Percentiles rank a stretch among this genome's conserved stretches.
phyloP scores from a whole-genome alignment of 441 rosid species.

The Melastoma candidum region DNA sequence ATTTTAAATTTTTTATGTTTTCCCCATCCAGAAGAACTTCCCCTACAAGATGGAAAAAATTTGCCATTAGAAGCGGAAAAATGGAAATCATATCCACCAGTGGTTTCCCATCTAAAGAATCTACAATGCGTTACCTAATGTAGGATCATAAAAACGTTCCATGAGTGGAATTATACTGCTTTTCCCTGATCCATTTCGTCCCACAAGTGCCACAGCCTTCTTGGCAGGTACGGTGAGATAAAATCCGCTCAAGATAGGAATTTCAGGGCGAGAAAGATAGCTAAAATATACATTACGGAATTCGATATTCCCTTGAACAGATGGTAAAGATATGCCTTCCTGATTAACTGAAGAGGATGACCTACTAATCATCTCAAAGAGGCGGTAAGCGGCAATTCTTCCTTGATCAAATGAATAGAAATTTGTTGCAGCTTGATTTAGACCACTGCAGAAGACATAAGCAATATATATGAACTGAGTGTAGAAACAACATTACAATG shows the following conservation, averaged over 20 bases:
- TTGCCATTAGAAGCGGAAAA: neutral
- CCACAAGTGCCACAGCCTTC: slow-evolving; percentile 96
- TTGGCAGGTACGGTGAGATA: slow-evolving; percentile 96
- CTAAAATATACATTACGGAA: slow-evolving; percentile 97
- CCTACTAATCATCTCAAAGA: slow-evolving; percentile 96
- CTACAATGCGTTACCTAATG: slow-evolving; percentile 47
- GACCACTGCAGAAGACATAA: slow-evolving; percentile 51
- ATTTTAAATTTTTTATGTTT: slow-evolving; percentile 76
- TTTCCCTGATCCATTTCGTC: slow-evolving; percentile 98
- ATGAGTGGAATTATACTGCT: slow-evolving; percentile 95
- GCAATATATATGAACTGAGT: slow-evolving; percentile 12
- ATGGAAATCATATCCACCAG: slow-evolving; percentile 15
- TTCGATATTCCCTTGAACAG: slow-evolving; percentile 90
- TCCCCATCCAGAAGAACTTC: slow-evolving; percentile 98
- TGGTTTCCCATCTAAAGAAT: neutral
- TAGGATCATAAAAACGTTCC: slow-evolving; percentile 99
- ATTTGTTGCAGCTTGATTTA: slow-evolving; percentile 98
- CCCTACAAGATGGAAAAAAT: slow-evolving; percentile 42
- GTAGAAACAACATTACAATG: slow-evolving; percentile 10
- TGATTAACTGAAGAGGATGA: slow-evolving; percentile 66
- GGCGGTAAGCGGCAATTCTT: slow-evolving; percentile 92
- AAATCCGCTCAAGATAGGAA: slow-evolving; percentile 95
- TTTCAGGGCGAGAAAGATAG: slow-evolving; percentile 96
- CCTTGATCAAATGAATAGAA: slow-evolving; percentile 99
- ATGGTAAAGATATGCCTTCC: slow-evolving; percentile 51